phyloP scores from a whole-genome alignment of 2,329 filamentous ascomycete species.

The Fusarium hainanense region DNA sequence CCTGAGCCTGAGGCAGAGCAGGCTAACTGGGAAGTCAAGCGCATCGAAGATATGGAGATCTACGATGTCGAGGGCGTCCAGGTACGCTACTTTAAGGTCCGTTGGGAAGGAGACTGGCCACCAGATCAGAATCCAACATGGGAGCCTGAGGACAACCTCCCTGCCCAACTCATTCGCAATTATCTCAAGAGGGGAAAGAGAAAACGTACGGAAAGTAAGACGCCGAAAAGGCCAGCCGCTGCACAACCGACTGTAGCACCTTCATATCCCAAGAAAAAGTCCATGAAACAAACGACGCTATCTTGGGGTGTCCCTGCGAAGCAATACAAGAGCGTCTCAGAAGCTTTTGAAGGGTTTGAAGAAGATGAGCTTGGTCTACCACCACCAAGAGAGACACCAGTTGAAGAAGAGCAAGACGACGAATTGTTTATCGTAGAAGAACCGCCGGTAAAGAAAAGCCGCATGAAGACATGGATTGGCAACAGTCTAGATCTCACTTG shows the following conservation, averaged over 20 bases:
- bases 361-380: constrained; percentile 8
- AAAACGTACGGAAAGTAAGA: neutral
- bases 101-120: constrained; percentile 69
- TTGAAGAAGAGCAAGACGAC: constrained; percentile 23
- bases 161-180: constrained; percentile 53
- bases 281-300: constrained; percentile 39
- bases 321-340: constrained; percentile 47
- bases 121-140: constrained; percentile 66
- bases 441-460: constrained; percentile 26
- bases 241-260: constrained; percentile 26
- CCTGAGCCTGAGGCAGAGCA: neutral
- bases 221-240: neutral
- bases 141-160: constrained; percentile 66
- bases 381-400: neutral
- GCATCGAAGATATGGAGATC: constrained; percentile 56
- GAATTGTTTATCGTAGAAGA: constrained; percentile 50
- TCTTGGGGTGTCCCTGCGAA: constrained; percentile 36
- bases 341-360: constrained; percentile 45
- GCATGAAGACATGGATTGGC: neutral
- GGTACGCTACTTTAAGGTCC: constrained; percentile 62
- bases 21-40: constrained; percentile 57
- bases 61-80: constrained; percentile 52
- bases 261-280: constrained; percentile 29
- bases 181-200: constrained; percentile 50
- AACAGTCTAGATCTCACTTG: constrained; percentile 12